A percentile compares a stretch with the other conserved stretches of the same genome.
Evolutionary conservation across 2,329 filamentous ascomycete genomes (phyloP).

Genomic region (Neopestalotiopsis sp.): DNA sequence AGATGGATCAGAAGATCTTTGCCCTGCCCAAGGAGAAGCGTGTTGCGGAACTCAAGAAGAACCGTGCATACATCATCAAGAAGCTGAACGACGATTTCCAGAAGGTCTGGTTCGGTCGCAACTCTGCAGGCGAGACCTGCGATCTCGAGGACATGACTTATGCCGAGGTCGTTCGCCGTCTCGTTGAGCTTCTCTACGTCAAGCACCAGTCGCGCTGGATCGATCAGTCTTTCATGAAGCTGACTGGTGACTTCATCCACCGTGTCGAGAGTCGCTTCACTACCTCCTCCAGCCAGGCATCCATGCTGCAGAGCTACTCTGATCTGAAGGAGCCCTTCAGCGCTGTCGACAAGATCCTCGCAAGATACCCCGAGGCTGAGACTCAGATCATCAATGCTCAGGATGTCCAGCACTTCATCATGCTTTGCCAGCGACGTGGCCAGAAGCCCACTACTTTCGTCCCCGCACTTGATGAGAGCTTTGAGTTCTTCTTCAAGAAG

Average conservation of each 20-base stretch:
- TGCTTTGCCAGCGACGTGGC: slow-evolving; percentile 86
- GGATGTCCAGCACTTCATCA: slow-evolving; percentile 95
- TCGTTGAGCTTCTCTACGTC: slow-evolving; percentile 91
- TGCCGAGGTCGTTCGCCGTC: slow-evolving; percentile 81
- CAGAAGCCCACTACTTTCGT: slow-evolving; percentile 99
- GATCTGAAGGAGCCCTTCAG: slow-evolving; percentile 85
- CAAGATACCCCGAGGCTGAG: slow-evolving; percentile 84
- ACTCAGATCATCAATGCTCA: slow-evolving; percentile 96
- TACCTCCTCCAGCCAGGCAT: slow-evolving; percentile 70
- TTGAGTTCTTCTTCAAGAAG: slow-evolving; percentile 99
- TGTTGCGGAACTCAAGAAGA: slow-evolving; percentile 84
- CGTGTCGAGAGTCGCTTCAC: slow-evolving; percentile 97
- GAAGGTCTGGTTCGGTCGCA: slow-evolving; percentile 94
- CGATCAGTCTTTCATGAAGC: slow-evolving; percentile 78
- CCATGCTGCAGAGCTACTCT: slow-evolving; percentile 86
- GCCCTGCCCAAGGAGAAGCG: slow-evolving; percentile 94
- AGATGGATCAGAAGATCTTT: slow-evolving; percentile 99
- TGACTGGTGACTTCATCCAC: slow-evolving; percentile 95
- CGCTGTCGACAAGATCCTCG: slow-evolving; percentile 78
- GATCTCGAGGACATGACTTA: slow-evolving; percentile 98
- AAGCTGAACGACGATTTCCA: slow-evolving; percentile 96
- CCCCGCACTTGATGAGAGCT: slow-evolving; percentile 92
- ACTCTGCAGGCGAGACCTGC: slow-evolving; percentile 78
- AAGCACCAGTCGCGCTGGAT: slow-evolving; percentile 93
- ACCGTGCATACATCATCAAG: slow-evolving; percentile 89